Conservation (phyloP, 768 basidiomycete genomes). For the Phlebiopsis flavidoalba region DNA sequence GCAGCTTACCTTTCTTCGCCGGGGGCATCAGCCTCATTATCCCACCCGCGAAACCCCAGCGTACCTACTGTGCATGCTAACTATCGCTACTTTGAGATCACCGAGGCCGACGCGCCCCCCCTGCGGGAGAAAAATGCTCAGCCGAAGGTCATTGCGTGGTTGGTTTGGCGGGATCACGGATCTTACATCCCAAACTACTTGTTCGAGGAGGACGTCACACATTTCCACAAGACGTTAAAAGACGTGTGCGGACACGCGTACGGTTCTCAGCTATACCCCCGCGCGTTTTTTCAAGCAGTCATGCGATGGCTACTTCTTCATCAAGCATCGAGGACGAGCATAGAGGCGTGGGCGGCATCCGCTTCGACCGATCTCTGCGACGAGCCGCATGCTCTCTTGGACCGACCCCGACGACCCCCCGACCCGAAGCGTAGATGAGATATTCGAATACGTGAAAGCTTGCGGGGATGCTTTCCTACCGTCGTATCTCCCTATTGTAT, state of each 20-base stretch:
- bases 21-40: slow-evolving; percentile 86
- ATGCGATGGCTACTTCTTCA: slow-evolving; percentile 97
- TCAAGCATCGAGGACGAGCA: slow-evolving; percentile 82
- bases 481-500: slow-evolving; percentile 81
- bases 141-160: slow-evolving; percentile 77
- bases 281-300: slow-evolving; percentile 84
- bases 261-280: slow-evolving; percentile 62
- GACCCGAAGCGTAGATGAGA: slow-evolving; percentile 55
- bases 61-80: slow-evolving; percentile 91
- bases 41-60: slow-evolving; percentile 85
- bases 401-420: slow-evolving; percentile 30
- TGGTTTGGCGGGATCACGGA: slow-evolving; percentile 91
- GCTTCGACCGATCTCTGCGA: slow-evolving; percentile 90
- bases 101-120: slow-evolving; percentile 37
- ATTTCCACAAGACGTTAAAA: slow-evolving; percentile 81
- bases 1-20: slow-evolving; percentile 77
- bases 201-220: slow-evolving; percentile 75
- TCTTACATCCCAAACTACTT: slow-evolving; percentile 94
- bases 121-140: slow-evolving; percentile 19
- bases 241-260: slow-evolving; percentile 68
- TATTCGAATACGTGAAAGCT: slow-evolving; percentile 70
- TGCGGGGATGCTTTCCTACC: slow-evolving; percentile 77
- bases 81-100: slow-evolving; percentile 92
- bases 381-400: slow-evolving; percentile 56
- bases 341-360: slow-evolving; percentile 89